Evolutionary conservation across 106 monocot species (phyloP).

Genomic region (Apostasia shenzhenica): DNA sequence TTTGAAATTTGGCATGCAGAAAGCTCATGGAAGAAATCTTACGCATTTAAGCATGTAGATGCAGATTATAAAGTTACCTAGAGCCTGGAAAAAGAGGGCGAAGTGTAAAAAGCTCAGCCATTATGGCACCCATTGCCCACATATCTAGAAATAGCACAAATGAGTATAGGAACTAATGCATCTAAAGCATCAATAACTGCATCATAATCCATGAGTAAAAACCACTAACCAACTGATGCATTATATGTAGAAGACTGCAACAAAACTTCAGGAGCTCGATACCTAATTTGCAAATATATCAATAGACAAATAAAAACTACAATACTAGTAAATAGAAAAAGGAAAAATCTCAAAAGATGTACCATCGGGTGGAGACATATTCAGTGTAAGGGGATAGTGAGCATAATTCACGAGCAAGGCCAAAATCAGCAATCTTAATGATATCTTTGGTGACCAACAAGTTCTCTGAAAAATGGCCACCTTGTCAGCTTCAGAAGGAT

Average conservation of each 20-base stretch:
- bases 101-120: slow-evolving; percentile 91
- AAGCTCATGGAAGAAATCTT: no score
- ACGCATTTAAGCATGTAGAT: no score
- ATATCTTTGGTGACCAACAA: slow-evolving; percentile 65
- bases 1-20: no score
- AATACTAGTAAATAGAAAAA: background rate
- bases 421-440: slow-evolving; percentile 96
- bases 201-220: background rate
- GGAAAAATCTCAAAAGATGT: slow-evolving; percentile 1
- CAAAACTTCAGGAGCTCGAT: slow-evolving; percentile 46
- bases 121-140: slow-evolving; percentile 99
- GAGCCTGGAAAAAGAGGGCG: slow-evolving; percentile 94
- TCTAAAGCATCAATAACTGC: background rate
- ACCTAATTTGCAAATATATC: slow-evolving; percentile 21
- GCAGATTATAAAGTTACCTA: slow-evolving; percentile 32
- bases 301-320: background rate
- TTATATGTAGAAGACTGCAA: slow-evolving; percentile 44
- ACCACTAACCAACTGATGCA: slow-evolving; percentile 76
- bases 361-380: slow-evolving; percentile 99
- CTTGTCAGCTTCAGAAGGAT: background rate
- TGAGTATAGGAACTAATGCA: background rate
- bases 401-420: slow-evolving; percentile 87
- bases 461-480: slow-evolving; percentile 50
- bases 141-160: slow-evolving; percentile 47
- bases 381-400: slow-evolving; percentile 89